Percentiles rank a stretch among this genome's conserved stretches.
phyloP scores from a whole-genome alignment of 2,329 filamentous ascomycete species.

The Cercospora sp. region DNA sequence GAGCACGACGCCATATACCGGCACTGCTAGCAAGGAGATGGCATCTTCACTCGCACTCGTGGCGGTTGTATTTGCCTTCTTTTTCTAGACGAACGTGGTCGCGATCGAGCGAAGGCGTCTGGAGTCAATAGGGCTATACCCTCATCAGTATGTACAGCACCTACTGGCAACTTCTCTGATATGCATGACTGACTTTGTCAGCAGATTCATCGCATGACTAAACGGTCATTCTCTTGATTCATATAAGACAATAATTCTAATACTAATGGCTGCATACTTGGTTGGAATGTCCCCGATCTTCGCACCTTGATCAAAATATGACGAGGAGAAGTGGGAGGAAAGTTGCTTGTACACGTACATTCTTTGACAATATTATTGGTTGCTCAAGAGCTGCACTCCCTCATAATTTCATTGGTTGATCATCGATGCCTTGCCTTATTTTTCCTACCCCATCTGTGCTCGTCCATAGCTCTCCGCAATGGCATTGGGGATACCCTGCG shows the following conservation, averaged over 20 bases:
- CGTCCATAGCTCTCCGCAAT: background rate
- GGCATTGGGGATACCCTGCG: background rate
- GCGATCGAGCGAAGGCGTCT: conserved; percentile 6
- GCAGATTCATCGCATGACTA: background rate
- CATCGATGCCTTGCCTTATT: background rate
- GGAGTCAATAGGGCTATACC: conserved; percentile 10
- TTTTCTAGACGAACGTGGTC: conserved; percentile 9
- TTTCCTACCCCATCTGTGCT: background rate
- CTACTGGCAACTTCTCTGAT: background rate
- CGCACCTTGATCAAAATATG: background rate
- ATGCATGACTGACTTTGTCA: background rate
- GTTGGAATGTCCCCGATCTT: too few species aligned
- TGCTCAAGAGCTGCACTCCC: background rate
- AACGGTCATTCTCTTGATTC: background rate
- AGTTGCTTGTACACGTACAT: background rate
- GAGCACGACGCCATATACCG: conserved; percentile 6
- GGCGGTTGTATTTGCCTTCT: conserved; percentile 14
- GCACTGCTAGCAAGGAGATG: conserved; percentile 10
- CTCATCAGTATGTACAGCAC: background rate
- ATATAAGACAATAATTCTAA: background rate
- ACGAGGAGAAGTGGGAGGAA: background rate
- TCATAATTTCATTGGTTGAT: background rate
- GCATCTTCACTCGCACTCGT: conserved; percentile 14
- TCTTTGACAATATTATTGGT: background rate
- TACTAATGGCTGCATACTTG: background rate